phyloP scores from a whole-genome alignment of 192 early-diverging fungal genomes.

The Geranomyces michiganensis region DNA sequence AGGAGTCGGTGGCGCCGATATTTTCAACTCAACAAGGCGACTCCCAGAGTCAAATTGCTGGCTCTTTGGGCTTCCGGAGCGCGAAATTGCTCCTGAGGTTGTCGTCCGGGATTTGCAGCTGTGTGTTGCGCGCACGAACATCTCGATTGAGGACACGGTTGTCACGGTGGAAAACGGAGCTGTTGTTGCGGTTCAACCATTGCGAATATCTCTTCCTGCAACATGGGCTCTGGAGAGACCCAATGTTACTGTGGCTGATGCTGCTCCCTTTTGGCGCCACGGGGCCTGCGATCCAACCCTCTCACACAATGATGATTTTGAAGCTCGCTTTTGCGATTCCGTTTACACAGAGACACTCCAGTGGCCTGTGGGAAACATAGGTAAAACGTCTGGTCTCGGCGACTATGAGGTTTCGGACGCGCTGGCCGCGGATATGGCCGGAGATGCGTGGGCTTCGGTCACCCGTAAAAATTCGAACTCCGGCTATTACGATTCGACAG shows the following conservation, averaged over 20 bases:
- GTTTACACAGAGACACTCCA: not conserved
- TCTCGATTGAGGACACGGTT: not conserved
- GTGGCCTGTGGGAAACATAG: not conserved
- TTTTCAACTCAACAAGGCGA: not conserved
- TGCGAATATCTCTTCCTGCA: not conserved
- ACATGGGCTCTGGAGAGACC: not conserved
- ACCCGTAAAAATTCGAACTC: not conserved
- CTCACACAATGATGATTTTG: not conserved
- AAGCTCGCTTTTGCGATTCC: not conserved
- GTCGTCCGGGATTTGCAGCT: not conserved
- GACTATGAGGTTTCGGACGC: too few relatives aligned
- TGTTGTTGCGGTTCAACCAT: not conserved
- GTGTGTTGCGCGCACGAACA: not conserved
- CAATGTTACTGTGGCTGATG: not conserved
- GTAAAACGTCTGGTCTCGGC: too few relatives aligned
- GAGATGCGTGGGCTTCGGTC: not conserved
- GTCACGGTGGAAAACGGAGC: not conserved
- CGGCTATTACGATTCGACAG: not conserved
- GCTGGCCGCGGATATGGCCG: not conserved
- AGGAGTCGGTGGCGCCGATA: not conserved
- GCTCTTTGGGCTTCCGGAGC: not conserved
- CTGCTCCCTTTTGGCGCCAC: not conserved
- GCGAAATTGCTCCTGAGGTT: not conserved
- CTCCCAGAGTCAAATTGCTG: not conserved
- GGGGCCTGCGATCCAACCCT: not conserved